Percentiles rank a stretch among this genome's conserved stretches.
phyloP scores from a whole-genome alignment of 2,329 filamentous ascomycete genomes.

The Berkeleyomyces rouxiae region DNA sequence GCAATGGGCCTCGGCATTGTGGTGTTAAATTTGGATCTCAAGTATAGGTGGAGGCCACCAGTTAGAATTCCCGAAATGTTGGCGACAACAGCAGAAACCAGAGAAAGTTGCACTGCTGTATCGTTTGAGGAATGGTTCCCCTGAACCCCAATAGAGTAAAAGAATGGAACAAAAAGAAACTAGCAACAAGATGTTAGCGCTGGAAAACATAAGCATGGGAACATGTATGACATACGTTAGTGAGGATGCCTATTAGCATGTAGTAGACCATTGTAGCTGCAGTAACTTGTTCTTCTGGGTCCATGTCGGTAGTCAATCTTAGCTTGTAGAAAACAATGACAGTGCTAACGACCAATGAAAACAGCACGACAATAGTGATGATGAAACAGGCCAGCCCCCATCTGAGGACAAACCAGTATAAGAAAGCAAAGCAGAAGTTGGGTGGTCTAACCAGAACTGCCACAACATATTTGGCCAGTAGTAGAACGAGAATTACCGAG shows the following conservation, averaged over 20 bases:
- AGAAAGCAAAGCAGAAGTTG: slow-evolving; percentile 47
- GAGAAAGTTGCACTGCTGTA: slow-evolving; percentile 33
- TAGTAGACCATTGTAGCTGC: slow-evolving; percentile 58
- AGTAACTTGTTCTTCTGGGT: slow-evolving; percentile 41
- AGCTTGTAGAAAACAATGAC: slow-evolving; percentile 40
- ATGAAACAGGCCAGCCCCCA: slow-evolving; percentile 43
- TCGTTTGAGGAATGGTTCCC: slow-evolving; percentile 22
- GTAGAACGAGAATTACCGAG: slow-evolving; percentile 30
- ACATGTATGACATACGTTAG: slow-evolving; percentile 32
- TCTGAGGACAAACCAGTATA: slow-evolving; percentile 49
- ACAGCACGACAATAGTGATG: slow-evolving; percentile 34
- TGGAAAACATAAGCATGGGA: background rate
- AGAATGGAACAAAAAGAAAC: slow-evolving; percentile 47
- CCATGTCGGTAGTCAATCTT: slow-evolving; percentile 28
- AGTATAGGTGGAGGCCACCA: slow-evolving; percentile 48
- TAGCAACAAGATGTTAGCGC: slow-evolving; percentile 17
- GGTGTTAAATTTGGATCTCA: slow-evolving; percentile 44
- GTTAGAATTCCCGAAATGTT: slow-evolving; percentile 51
- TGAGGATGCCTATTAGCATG: slow-evolving; percentile 37
- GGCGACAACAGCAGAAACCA: slow-evolving; percentile 48
- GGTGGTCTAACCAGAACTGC: slow-evolving; percentile 37
- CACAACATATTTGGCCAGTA: slow-evolving; percentile 41
- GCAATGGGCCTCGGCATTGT: background rate
- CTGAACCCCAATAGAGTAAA: slow-evolving; percentile 36
- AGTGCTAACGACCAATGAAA: slow-evolving; percentile 33